phyloP scores from a whole-genome alignment of 176 grass and related monocot genomes.

The Bromus sterilis region DNA sequence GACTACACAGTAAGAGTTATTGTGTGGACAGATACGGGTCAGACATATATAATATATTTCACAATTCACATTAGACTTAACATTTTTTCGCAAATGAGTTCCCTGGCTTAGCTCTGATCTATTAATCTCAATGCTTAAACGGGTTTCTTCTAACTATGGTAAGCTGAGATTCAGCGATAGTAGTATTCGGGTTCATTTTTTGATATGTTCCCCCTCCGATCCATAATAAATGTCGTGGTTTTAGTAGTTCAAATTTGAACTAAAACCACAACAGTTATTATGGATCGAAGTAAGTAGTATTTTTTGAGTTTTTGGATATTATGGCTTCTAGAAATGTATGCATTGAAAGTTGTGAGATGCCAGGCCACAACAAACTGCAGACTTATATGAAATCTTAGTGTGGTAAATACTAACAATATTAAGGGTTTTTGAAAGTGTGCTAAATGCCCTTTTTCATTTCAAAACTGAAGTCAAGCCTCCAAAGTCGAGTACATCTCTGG shows the following conservation, averaged over 20 bases:
- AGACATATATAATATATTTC: conserved; percentile 21
- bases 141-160: not conserved
- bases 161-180: not conserved
- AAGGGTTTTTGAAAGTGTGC: not conserved
- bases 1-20: conserved; percentile 48
- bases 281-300: not conserved
- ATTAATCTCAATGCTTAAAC: not conserved
- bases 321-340: not conserved
- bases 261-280: too few species aligned
- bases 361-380: not conserved
- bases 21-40: conserved; percentile 66
- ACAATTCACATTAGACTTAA: not conserved
- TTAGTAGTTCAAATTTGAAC: too few species aligned
- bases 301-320: not conserved
- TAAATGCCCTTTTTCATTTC: not conserved
- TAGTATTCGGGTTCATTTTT: not conserved
- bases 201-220: too few species aligned
- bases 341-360: not conserved
- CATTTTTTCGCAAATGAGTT: not conserved
- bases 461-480: not conserved
- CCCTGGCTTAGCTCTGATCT: not conserved
- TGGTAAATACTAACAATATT: not conserved
- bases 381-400: not conserved
- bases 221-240: too few species aligned
- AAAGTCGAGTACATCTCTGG: not conserved